Evolutionary conservation across 139 green algal genomes (phyloP).

Genomic region (Tetradesmus lagerheimii): DNA sequence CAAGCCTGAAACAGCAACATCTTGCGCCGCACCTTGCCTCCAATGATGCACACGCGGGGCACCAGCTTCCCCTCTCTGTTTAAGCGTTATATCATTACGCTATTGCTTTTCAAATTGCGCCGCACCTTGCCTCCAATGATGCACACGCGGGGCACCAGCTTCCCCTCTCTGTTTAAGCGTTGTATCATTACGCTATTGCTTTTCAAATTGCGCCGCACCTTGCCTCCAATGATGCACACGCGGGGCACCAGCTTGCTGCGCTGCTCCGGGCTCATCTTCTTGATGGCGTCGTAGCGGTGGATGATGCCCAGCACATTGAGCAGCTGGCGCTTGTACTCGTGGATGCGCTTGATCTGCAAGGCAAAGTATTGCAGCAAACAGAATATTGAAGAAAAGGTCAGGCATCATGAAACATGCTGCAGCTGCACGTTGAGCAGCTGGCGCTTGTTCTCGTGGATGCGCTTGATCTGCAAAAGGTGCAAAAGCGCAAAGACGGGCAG

Average conservation of each 20-base stretch:
- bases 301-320: conserved; percentile 92
- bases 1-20: too few species aligned
- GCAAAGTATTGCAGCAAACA: neutral
- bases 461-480: conserved; percentile 82
- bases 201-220: conserved; percentile 66
- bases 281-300: conserved; percentile 87
- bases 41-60: too few species aligned
- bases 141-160: too few species aligned
- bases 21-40: conserved; percentile 76
- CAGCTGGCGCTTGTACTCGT: conserved; percentile 96
- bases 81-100: too few species aligned
- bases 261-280: conserved; percentile 82
- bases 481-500: too few species aligned
- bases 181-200: too few species aligned
- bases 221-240: conserved; percentile 88
- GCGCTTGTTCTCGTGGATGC: conserved; percentile 96
- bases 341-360: conserved; percentile 91
- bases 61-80: too few species aligned
- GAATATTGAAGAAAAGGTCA: neutral
- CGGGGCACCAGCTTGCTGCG: conserved; percentile 77
- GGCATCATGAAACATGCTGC: neutral
- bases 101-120: too few species aligned
- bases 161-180: too few species aligned
- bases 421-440: conserved; percentile 90
- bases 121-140: conserved; percentile 88